Evolutionary conservation across 305 asterid species (phyloP), one percentile per base, ranked within the genome.

Genomic region (Fraxinus sp.): DNA sequence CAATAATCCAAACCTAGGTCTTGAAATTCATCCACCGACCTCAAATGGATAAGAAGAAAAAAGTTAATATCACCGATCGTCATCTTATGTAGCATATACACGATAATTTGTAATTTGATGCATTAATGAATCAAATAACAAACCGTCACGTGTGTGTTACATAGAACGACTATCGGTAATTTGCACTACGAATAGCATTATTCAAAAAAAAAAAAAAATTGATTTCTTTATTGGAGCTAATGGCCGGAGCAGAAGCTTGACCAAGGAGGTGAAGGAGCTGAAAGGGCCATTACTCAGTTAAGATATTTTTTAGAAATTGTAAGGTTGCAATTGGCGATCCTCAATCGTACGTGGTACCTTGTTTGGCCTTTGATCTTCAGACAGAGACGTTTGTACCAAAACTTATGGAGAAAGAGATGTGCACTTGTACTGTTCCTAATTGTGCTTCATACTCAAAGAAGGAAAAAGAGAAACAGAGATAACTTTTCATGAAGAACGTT

Each of bases 401-500:
- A 46, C n/a, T 46, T 46, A 46, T 13, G 57, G 5, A 43, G 55
- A 43, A 11, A 43, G 55, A 52, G 62, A 49, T 4, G 62, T 14
- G 62, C 62, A 52, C 6, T n/a, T 52, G 64, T 14, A 16, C 64
- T 52, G 24, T 52, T 52, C 22, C 64, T n/a, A 52, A 14, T 52
- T 14, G 22, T 52, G 62, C 22, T 16, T 16, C 22, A 16, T n/a
- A n/a, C 59, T 14, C 9, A 39, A 20, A 59, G 6, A 6, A 59
- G 11, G 49, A 39, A 39, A 39, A 4, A 35, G 33, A 3, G 6
- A 73, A 4, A 39, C n/a, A 26, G 7, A 59, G 33, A 68, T 36
- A 11, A 82, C 78, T 82, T 73, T 68, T 82, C 24, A 43, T 66
- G 22, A 16, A 52, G 18, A 52, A 52, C 22, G 22, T 52, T 52